These are phyloP conservation scores for Pelargonium nanum DNA, from an alignment of 345 rosid genomes.

Conservation along the genomic window DNA sequence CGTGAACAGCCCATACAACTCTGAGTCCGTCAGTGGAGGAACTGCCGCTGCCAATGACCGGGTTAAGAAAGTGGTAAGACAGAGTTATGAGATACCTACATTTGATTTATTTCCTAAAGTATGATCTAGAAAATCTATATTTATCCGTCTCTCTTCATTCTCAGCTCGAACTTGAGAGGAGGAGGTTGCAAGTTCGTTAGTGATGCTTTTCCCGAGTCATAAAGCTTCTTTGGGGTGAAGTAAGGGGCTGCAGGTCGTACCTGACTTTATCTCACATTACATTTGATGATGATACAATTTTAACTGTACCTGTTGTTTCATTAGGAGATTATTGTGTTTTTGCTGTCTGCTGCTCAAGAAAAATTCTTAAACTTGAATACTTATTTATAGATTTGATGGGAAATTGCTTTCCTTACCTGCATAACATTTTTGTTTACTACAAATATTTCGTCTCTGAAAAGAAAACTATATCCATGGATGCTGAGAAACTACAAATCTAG, in stretches of 20 bases:
- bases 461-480: no score
- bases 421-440: no score
- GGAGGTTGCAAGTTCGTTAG: slow-evolving; percentile 49
- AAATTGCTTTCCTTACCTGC: no score
- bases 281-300: background rate
- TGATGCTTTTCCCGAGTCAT: slow-evolving; percentile 12
- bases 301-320: background rate
- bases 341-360: background rate
- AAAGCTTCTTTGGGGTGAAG: background rate
- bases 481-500: background rate
- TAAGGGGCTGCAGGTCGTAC: background rate
- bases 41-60: slow-evolving; percentile 91
- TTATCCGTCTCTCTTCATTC: slow-evolving; percentile 7
- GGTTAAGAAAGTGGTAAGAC: slow-evolving; percentile 93
- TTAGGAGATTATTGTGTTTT: background rate
- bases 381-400: no score
- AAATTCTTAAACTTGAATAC: no score
- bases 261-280: background rate
- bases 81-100: slow-evolving; percentile 1
- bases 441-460: no score
- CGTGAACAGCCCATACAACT: slow-evolving; percentile 76
- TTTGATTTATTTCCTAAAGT: no score
- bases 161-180: slow-evolving; percentile 64
- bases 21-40: slow-evolving; percentile 86
- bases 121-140: background rate